phyloP scores from a whole-genome alignment of 2,329 filamentous ascomycete species.

The Trichoderma guizhouense region DNA sequence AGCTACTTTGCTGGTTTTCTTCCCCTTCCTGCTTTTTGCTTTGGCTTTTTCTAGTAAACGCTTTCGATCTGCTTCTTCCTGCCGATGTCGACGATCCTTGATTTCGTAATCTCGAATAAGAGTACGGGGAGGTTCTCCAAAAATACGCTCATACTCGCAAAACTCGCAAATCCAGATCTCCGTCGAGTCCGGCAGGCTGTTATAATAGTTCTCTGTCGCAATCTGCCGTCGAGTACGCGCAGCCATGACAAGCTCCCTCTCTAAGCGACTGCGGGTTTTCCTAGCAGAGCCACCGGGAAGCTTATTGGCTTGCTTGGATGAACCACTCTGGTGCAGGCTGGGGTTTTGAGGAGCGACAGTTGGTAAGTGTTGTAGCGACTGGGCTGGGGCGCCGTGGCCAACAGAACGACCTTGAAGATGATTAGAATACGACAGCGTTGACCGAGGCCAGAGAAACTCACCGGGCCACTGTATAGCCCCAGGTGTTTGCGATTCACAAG shows the following conservation, averaged over 20 bases:
- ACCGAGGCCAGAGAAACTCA: slow-evolving; percentile 25
- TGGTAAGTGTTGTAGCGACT: not conserved
- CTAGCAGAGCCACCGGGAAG: slow-evolving; percentile 36
- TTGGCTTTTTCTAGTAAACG: slow-evolving; percentile 88
- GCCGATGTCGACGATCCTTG: slow-evolving; percentile 82
- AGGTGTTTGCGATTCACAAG: slow-evolving; percentile 84
- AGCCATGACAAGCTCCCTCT: slow-evolving; percentile 69
- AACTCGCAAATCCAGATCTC: slow-evolving; percentile 97
- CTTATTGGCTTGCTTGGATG: slow-evolving; percentile 32
- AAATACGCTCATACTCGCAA: slow-evolving; percentile 96
- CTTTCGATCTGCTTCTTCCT: slow-evolving; percentile 80
- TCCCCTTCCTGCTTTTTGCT: slow-evolving; percentile 85
- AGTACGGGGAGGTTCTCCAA: slow-evolving; percentile 79
- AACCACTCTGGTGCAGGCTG: slow-evolving; percentile 33
- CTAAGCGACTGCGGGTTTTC: slow-evolving; percentile 63
- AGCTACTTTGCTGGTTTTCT: slow-evolving; percentile 66
- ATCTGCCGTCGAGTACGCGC: slow-evolving; percentile 74
- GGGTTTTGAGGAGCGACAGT: not conserved
- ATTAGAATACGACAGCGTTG: not conserved
- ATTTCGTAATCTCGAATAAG: slow-evolving; percentile 91
- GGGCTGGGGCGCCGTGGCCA: slow-evolving; percentile 4
- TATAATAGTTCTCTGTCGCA: slow-evolving; percentile 72
- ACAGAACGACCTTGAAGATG: not conserved
- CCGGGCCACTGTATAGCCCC: slow-evolving; percentile 75
- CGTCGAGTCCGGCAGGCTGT: slow-evolving; percentile 65